phyloP scores from a whole-genome alignment of 2,329 filamentous ascomycete species.

The Botrytis tulipae region DNA sequence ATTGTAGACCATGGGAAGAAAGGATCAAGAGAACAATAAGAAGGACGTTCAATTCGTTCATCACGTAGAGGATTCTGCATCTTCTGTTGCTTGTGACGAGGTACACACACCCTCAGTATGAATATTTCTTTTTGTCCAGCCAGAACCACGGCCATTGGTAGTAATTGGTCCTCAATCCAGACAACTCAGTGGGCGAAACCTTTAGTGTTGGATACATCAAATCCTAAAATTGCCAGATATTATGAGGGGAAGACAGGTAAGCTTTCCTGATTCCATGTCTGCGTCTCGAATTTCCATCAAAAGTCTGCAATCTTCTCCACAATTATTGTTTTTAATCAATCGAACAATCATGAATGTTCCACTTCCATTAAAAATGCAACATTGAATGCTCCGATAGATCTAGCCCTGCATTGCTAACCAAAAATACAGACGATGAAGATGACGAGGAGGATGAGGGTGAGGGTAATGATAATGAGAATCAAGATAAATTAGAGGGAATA shows the following conservation, averaged over 20 bases:
- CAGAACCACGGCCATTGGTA: conserved; percentile 25
- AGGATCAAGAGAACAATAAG: conserved; percentile 30
- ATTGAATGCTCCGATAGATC: not conserved
- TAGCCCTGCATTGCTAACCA: conserved; percentile 5
- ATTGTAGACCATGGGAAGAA: conserved; percentile 18
- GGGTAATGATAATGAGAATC: conserved; percentile 3
- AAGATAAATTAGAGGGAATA: conserved; percentile 10
- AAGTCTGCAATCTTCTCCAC: not conserved
- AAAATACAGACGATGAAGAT: not conserved
- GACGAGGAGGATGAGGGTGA: not conserved
- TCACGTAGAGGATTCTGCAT: conserved; percentile 22
- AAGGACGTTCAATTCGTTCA: conserved; percentile 29
- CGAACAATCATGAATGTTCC: not conserved
- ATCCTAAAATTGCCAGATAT: conserved; percentile 23
- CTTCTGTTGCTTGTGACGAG: conserved; percentile 28
- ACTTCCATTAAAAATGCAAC: conserved; percentile 2
- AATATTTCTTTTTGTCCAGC: conserved; percentile 38
- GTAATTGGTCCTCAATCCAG: conserved; percentile 28
- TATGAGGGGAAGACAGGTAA: conserved; percentile 15
- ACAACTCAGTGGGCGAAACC: conserved; percentile 16
- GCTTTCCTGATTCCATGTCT: conserved; percentile 10
- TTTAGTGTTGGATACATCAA: conserved; percentile 25
- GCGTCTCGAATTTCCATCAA: not conserved
- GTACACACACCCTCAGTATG: conserved; percentile 32
- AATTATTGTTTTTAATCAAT: not conserved